Evolutionary conservation across 1,284 basidiomycete genomes (phyloP).

Genomic region (Pseudozyma flocculosa): DNA sequence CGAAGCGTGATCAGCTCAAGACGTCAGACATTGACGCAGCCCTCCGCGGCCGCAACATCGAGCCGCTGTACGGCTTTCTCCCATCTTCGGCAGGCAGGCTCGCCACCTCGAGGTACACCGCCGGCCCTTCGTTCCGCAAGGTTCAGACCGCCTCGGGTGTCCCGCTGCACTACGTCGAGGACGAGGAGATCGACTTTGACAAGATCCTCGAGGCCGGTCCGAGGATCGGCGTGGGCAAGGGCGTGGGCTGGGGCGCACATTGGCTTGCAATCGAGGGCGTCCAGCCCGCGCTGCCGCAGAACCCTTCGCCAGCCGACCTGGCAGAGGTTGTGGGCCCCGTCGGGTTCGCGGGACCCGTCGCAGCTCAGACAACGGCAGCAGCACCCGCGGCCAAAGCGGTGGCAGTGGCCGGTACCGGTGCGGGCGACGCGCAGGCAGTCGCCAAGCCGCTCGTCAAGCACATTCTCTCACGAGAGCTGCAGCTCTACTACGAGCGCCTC

Average conservation of each 20-base stretch:
- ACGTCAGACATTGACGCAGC: conserved; percentile 91
- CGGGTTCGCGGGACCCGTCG: conserved; percentile 23
- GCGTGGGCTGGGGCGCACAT: conserved; percentile 63
- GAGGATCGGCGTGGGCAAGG: conserved; percentile 45
- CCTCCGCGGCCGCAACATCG: conserved; percentile 88
- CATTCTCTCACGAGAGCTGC: conserved; percentile 87
- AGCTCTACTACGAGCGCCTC: conserved; percentile 90
- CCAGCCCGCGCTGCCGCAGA: conserved; percentile 93
- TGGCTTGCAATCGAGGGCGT: conserved; percentile 98
- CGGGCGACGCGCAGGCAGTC: conserved; percentile 34
- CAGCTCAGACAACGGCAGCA: conserved; percentile 47
- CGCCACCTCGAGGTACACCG: conserved; percentile 18
- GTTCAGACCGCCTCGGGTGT: conserved; percentile 57
- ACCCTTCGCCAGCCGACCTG: conserved; percentile 67
- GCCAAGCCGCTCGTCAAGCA: conserved; percentile 71
- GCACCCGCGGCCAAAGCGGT: conserved; percentile 52
- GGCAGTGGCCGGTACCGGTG: conserved; percentile 18
- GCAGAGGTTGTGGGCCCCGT: conserved; percentile 20
- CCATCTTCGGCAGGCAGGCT: conserved; percentile 31
- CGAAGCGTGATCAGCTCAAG: conserved; percentile 79
- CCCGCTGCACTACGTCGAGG: conserved; percentile 81
- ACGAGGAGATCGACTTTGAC: conserved; percentile 97
- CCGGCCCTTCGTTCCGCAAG: conserved; percentile 54
- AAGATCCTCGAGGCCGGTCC: conserved; percentile 45
- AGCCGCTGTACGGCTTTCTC: conserved; percentile 60